Conservation (phyloP, 2,329 filamentous ascomycete genomes). For the Botrytis deweyae region DNA sequence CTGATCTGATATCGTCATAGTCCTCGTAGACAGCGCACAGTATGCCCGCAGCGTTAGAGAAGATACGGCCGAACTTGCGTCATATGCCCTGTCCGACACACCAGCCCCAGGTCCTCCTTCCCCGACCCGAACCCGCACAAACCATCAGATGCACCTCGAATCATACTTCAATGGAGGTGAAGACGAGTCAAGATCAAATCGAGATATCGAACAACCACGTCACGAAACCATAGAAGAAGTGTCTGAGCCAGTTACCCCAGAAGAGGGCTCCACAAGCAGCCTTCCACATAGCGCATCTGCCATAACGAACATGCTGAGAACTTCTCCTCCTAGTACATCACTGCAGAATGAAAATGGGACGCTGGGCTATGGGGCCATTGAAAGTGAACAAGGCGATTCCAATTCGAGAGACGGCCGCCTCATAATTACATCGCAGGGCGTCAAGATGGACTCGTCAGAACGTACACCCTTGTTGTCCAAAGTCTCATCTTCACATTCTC, state of each 20-base stretch:
- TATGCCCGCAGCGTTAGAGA: constrained; percentile 79
- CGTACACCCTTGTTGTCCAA: constrained; percentile 37
- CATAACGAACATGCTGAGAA: constrained; percentile 51
- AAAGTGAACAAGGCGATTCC: constrained; percentile 16
- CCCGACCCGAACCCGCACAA: constrained; percentile 28
- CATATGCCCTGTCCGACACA: constrained; percentile 71
- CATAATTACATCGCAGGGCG: constrained; percentile 30
- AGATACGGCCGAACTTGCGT: constrained; percentile 83
- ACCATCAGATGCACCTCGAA: constrained; percentile 33
- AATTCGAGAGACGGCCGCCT: constrained; percentile 27
- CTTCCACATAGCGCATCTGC: constrained; percentile 45
- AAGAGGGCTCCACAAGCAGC: constrained; percentile 39
- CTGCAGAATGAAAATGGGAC: constrained; percentile 23
- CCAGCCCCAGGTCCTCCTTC: constrained; percentile 35
- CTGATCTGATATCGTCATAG: constrained; percentile 37
- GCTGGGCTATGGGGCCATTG: constrained; percentile 19
- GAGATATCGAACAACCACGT: constrained; percentile 33
- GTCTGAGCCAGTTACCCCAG: constrained; percentile 56
- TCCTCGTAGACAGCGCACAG: constrained; percentile 64
- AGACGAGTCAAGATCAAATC: constrained; percentile 29
- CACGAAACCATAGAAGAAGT: constrained; percentile 60
- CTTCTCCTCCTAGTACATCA: constrained; percentile 38
- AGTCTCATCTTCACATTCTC: constrained; percentile 24
- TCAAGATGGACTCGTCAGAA: constrained; percentile 33
- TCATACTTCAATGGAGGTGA: constrained; percentile 34